phyloP scores from a whole-genome alignment of 2,329 filamentous ascomycete genomes.

The Emericellopsis atlantica region DNA sequence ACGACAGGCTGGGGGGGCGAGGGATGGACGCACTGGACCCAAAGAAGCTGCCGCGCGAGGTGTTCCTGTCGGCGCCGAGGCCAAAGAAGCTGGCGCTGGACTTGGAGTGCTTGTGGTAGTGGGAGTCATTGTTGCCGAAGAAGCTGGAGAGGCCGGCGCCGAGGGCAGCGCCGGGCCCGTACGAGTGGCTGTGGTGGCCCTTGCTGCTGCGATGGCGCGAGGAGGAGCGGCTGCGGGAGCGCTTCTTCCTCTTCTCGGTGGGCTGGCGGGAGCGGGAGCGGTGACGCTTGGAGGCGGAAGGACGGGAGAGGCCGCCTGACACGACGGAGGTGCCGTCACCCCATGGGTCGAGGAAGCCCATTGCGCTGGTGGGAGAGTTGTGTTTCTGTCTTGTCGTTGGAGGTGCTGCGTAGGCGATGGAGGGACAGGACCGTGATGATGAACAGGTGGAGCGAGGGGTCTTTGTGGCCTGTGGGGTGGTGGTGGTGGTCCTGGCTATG shows the following conservation, averaged over 20 bases:
- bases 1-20: not conserved
- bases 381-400: not conserved
- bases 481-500: not conserved
- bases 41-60: conserved; percentile 32
- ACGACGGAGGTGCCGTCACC: conserved; percentile 18
- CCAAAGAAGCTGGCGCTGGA: conserved; percentile 28
- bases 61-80: conserved; percentile 25
- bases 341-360: conserved; percentile 19
- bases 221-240: conserved; percentile 25
- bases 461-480: not conserved
- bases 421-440: not conserved
- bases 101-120: conserved; percentile 18
- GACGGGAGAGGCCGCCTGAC: conserved; percentile 13
- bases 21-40: conserved; percentile 20
- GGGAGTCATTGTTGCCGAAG: conserved; percentile 22
- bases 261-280: conserved; percentile 13
- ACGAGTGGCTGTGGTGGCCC: conserved; percentile 3
- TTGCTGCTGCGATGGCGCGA: conserved; percentile 13
- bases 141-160: conserved; percentile 24
- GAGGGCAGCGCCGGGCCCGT: conserved; percentile 12
- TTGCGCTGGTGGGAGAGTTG: not conserved
- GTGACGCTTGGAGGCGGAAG: conserved; percentile 11
- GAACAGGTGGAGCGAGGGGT: not conserved
- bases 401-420: not conserved
- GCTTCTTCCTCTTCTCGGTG: conserved; percentile 18